Base-by-base conservation (phyloP, 2,329 filamentous ascomycete species). In the Exophiala spinifera region DNA sequence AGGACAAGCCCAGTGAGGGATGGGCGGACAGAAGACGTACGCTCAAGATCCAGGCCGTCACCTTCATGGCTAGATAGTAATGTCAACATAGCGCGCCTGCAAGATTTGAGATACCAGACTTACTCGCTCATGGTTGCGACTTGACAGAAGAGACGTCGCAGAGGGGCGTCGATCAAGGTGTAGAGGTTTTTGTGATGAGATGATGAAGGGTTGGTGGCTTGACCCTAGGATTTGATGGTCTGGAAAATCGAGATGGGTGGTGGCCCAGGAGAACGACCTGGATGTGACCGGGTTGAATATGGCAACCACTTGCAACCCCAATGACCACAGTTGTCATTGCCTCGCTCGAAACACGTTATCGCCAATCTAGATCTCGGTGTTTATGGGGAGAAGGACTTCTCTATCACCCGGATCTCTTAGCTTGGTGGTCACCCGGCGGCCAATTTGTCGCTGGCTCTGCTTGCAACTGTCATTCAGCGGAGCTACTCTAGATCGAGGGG, bases 191-290 rank as follows among this genome's bases (percentile, higher is more conserved):
- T 23, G 42, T 23, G 15, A n/a, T 23, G 15, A 25, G n/a, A 15
- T 7, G n/a, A 14, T 21, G 1, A 25, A 14, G 42, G 11, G 1
- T 25, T 5, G n/a, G 28, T 23, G 14, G 42, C n/a, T 44, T 25
- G 21, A 25, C 11, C 14, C 7, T 21, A 21, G 4, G 42, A 4
- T 23, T 33, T 17, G 19, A 59, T 56, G 23, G 53, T 59, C 39
- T 56, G 53, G 3, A 53, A 45, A 31, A 59, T 59, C 14, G 53
- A 53, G 4, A 17, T 39, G 10, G 56, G 46, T 7, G 56, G 56
- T 14, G 56, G 56, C 46, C 53, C 54, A 49, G 65, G 66, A 31
- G 36, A n/a, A 67, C 57, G 13, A 56, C 54, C 53, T 64, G 62
- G 55, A 63, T 67, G 19, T 62, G 57, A 14, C 63, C 47, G 4